Percentiles rank a stretch among this genome's conserved stretches.
These are phyloP conservation scores for Penicillium chermesinum DNA, from an alignment of 495 filamentous ascomycete species.

Conservation along the genomic window DNA sequence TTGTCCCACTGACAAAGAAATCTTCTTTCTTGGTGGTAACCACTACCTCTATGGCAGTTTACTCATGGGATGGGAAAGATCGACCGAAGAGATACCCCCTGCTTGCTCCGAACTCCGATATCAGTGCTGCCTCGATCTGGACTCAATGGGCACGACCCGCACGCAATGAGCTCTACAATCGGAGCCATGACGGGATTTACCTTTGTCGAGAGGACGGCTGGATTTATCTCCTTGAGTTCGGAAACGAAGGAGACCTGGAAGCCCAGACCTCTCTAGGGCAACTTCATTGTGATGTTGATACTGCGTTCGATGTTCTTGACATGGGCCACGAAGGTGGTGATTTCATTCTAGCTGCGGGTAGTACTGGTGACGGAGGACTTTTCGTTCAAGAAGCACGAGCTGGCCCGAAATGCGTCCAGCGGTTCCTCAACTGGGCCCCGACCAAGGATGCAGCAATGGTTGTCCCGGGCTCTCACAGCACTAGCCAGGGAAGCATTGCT, in stretches of 20 bases:
- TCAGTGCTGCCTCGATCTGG: constrained; percentile 35
- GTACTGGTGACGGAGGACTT: constrained; percentile 71
- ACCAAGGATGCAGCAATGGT: constrained; percentile 63
- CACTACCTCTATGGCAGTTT: constrained; percentile 53
- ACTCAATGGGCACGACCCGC: constrained; percentile 68
- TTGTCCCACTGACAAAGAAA: constrained; percentile 62
- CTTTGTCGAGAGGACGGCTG: constrained; percentile 77
- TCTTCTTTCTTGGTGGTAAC: constrained; percentile 63
- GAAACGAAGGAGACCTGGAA: constrained; percentile 39
- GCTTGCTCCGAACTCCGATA: constrained; percentile 25
- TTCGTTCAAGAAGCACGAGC: constrained; percentile 59
- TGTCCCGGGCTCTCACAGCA: constrained; percentile 16
- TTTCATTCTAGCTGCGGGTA: constrained; percentile 74
- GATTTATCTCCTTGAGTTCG: constrained; percentile 62
- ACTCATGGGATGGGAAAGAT: constrained; percentile 43
- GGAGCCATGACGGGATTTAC: constrained; percentile 64
- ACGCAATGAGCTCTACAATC: constrained; percentile 52
- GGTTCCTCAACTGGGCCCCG: constrained; percentile 81
- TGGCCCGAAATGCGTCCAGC: constrained; percentile 47
- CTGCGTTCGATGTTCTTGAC: constrained; percentile 42
- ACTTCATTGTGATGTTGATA: constrained; percentile 42
- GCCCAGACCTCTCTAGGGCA: constrained; percentile 33
- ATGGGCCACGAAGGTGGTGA: constrained; percentile 57
- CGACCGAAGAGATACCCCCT: constrained; percentile 29
- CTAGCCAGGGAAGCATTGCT: constrained; percentile 16